Percentiles rank a stretch among this genome's conserved stretches.
Conservation (phyloP, 192 early-diverging fungal genomes). For the Backusella morwellensis region DNA sequence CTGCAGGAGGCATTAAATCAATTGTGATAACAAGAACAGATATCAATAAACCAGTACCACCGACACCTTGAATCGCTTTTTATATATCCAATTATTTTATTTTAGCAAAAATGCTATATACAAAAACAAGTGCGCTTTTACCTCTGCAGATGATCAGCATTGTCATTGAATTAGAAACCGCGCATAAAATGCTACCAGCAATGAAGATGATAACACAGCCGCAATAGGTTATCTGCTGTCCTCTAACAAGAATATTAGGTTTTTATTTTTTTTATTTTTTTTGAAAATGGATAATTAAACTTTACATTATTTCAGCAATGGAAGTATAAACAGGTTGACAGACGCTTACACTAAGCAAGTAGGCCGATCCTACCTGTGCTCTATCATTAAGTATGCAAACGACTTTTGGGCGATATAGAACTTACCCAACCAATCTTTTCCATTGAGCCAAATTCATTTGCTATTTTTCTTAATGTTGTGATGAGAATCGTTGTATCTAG, state of each 20-base stretch:
- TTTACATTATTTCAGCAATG: background rate
- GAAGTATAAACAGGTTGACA: background rate
- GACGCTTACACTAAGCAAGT: background rate
- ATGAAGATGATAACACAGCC: constrained; percentile 61
- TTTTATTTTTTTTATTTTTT: background rate
- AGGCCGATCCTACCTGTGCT: background rate
- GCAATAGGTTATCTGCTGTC: constrained; percentile 66
- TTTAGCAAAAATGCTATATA: background rate
- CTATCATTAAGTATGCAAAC: background rate
- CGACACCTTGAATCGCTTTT: constrained; percentile 70
- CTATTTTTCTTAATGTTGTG: constrained; percentile 70
- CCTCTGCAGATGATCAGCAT: constrained; percentile 57
- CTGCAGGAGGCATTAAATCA: constrained; percentile 63
- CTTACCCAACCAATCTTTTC: constrained; percentile 75
- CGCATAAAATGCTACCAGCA: constrained; percentile 67
- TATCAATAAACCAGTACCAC: constrained; percentile 46
- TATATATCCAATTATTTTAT: background rate
- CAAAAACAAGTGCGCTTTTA: background rate
- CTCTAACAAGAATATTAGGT: constrained; percentile 25
- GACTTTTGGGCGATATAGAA: background rate
- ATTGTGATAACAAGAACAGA: constrained; percentile 56
- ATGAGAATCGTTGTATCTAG: constrained; percentile 85
- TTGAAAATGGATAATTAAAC: background rate
- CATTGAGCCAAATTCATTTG: constrained; percentile 62
- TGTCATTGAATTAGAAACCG: constrained; percentile 45